Conservation (phyloP, 768 basidiomycete genomes). For the Macrolepiota dolichaula region DNA sequence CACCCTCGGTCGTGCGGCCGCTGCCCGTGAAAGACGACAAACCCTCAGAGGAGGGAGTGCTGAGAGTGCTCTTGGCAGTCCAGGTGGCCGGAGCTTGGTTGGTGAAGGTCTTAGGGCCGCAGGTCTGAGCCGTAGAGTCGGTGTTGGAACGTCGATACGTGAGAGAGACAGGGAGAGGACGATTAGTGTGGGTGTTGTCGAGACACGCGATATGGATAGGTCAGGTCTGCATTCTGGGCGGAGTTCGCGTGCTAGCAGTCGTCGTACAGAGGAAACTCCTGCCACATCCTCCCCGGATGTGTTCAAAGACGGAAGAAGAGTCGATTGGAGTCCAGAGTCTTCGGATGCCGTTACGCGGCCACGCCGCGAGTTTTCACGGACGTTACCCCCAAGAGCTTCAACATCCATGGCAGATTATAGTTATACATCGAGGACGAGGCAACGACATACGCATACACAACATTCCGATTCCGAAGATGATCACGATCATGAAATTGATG, state of each 20-base stretch:
- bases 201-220: background rate
- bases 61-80: constrained; percentile 54
- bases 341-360: constrained; percentile 24
- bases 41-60: constrained; percentile 63
- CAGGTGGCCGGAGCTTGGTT: constrained; percentile 50
- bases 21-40: constrained; percentile 45
- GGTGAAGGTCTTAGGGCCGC: constrained; percentile 71
- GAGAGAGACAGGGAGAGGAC: constrained; percentile 1
- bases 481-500: constrained; percentile 13
- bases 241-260: constrained; percentile 9
- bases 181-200: background rate
- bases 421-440: constrained; percentile 22
- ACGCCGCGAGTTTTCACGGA: constrained; percentile 13
- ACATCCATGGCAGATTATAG: constrained; percentile 57
- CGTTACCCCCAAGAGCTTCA: constrained; percentile 34
- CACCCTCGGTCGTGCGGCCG: constrained; percentile 2
- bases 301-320: constrained; percentile 23
- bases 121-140: constrained; percentile 44
- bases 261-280: background rate
- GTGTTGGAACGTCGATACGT: constrained; percentile 10
- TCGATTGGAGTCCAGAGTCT: constrained; percentile 30
- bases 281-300: constrained; percentile 17
- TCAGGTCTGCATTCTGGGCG: background rate
- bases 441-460: background rate
- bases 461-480: constrained; percentile 17